These are phyloP conservation scores for Diospyros kaki DNA, from an alignment of 148 eudicot species.

Conservation along the genomic window DNA sequence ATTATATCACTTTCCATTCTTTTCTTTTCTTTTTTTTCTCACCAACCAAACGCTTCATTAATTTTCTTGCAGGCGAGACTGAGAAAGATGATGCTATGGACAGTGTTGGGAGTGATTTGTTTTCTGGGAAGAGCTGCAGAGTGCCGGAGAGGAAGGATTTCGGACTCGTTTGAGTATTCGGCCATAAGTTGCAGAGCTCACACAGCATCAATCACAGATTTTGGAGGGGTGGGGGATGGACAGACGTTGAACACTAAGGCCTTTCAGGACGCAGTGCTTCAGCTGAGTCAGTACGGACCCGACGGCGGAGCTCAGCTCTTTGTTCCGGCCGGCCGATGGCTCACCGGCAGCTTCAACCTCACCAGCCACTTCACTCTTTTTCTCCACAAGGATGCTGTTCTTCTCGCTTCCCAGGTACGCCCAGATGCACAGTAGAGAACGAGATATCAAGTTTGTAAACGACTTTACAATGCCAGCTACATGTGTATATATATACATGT, in stretches of 20 bases:
- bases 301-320: conserved; percentile 76
- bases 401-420: conserved; percentile 82
- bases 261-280: conserved; percentile 50
- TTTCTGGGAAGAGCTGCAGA: conserved; percentile 16
- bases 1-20: not conserved
- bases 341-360: conserved; percentile 85
- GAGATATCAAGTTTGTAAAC: too few relatives aligned
- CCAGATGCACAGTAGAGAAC: too few relatives aligned
- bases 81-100: too few relatives aligned
- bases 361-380: conserved; percentile 88
- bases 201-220: conserved; percentile 66
- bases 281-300: conserved; percentile 46
- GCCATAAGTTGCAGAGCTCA: conserved; percentile 80
- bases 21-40: not conserved
- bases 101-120: conserved; percentile 11
- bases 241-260: conserved; percentile 63
- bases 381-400: conserved; percentile 77
- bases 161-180: conserved; percentile 40
- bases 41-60: not conserved
- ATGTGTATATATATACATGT: too few relatives aligned
- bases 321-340: conserved; percentile 85
- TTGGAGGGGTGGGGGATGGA: conserved; percentile 90
- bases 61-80: too few relatives aligned
- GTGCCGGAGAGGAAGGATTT: conserved; percentile 37
- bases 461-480: too few relatives aligned